Evolutionary conservation across 495 filamentous ascomycete genomes (phyloP), one percentile per base, ranked within the genome.

Genomic region (Neurospora sp.): DNA sequence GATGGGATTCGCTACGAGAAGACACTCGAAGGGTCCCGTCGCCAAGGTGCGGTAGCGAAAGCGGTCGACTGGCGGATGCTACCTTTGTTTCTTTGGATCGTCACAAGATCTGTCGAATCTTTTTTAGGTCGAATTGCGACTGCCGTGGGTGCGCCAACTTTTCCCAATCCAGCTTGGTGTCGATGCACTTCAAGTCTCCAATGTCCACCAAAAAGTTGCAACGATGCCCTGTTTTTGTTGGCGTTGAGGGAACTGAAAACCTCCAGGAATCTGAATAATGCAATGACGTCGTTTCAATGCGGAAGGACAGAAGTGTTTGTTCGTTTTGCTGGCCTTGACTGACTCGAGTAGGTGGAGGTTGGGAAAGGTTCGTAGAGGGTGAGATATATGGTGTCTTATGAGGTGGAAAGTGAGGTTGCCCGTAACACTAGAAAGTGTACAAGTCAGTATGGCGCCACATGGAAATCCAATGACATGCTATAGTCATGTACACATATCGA

Each of bases 131-230:
- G 39, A 35, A 37, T 70, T 31, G 38, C 35, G 27, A n/a, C 14
- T 31, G 27, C 48, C 44, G 70, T 16, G 22, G 35, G 14, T 71
- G 22, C 41, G 31, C 59, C 46, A 59, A 6, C 27, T 18, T 38
- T 71, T 71, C 70, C 70, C 18, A 6, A 71, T 68, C 31, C 70
- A 69, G 31, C 31, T 69, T 59, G 42, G 70, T 59, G 35, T 27
- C 18, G 31, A 20, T 44, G 71, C 27, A 31, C 27, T 31, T 37
- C 18, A 11, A 69, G 65, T 69, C 71, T 39, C 71, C 41, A 39
- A 72, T 69, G 71, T 70, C 53, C 71, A 69, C 69, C 71, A 35
- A 42, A 73, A 69, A 70, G 46, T 69, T 72, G 37, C 48, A 59
- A 27, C 20, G 27, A 35, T 72, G 38, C 27, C 27, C 53, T 39